Conservation (phyloP, 2,329 filamentous ascomycete genomes). For the Fusarium drepaniforme region DNA sequence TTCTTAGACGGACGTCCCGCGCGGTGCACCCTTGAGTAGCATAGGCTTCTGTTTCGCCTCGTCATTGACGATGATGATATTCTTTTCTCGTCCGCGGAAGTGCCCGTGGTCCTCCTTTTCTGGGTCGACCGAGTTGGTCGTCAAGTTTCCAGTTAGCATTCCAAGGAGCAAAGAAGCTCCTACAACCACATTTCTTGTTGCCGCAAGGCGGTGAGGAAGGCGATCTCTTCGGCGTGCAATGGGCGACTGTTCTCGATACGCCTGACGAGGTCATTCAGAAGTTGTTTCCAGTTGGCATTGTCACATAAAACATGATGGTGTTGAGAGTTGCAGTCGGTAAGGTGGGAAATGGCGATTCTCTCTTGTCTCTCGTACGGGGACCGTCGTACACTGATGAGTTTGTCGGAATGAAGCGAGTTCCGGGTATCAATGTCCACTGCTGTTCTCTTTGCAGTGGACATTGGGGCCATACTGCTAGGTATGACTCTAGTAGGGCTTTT, state of each 20-base stretch:
- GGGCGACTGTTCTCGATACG: no score
- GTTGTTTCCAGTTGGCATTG: neutral
- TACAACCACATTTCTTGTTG: no score
- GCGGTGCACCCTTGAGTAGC: neutral
- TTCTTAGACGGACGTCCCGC: neutral
- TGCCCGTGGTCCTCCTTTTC: neutral
- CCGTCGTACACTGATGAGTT: neutral
- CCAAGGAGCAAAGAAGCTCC: no score
- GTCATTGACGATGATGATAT: neutral
- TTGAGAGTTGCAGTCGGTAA: no score
- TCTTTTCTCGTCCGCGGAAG: neutral
- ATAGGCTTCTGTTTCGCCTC: neutral
- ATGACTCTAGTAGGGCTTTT: neutral
- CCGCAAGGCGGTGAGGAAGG: no score
- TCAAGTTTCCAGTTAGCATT: neutral
- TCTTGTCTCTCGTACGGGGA: no score
- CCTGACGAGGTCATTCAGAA: no score
- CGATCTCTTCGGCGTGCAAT: no score
- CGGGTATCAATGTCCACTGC: neutral
- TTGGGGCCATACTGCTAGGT: neutral
- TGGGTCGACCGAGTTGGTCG: neutral
- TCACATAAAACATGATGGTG: neutral
- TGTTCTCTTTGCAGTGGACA: neutral
- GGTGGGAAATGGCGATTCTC: no score
- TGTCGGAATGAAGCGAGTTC: neutral